Evolutionary conservation across 768 basidiomycete genomes (phyloP), one percentile per base, ranked within the genome.

Genomic region (Udeniomyces megalosporus): DNA sequence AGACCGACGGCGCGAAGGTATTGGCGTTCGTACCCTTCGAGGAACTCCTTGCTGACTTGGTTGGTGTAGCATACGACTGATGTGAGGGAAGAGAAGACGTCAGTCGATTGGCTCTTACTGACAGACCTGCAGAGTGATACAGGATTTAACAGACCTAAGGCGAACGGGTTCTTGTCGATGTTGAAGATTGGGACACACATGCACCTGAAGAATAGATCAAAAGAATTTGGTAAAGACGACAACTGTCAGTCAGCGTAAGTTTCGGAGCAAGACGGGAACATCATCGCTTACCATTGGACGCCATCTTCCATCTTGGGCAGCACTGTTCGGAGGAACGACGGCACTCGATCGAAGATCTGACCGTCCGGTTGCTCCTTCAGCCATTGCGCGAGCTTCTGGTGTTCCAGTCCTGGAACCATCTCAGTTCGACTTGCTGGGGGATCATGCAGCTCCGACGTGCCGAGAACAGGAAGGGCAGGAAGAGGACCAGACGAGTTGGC

Each of bases 111-210:
- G 58, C n/a, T n/a, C n/a, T n/a, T n/a, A n/a, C n/a, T n/a, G n/a
- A n/a, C n/a, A n/a, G n/a, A n/a, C n/a, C n/a, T n/a, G n/a, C n/a
- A n/a, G n/a, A n/a, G n/a, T 28, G 50, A 26, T 35, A 32, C 22
- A 10, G 42, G 8, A 3, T 1, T 14, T 11, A 12, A 56, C 52
- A 45, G 20, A 48, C 46, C 52, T 2, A 62, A 10, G 1, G 34
- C 35, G 47, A 62, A 55, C 2, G 61, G 53, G n/a, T 38, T 56
- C 8, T 34, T 26, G 29, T 50, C 53, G 57, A 93, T 82, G 67
- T 92, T 91, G 72, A 87, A 92, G 54, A 93, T 85, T 6, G 91
- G 91, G 6, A 93, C 91, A 61, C 83, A 88, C 64, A 96, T 77
- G 11, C 88, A 88, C n/a, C n/a, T n/a, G n/a, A n/a, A n/a, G n/a